Conservation (phyloP, 352 stramenopile species). For the Thalassiosira mediterranea region DNA sequence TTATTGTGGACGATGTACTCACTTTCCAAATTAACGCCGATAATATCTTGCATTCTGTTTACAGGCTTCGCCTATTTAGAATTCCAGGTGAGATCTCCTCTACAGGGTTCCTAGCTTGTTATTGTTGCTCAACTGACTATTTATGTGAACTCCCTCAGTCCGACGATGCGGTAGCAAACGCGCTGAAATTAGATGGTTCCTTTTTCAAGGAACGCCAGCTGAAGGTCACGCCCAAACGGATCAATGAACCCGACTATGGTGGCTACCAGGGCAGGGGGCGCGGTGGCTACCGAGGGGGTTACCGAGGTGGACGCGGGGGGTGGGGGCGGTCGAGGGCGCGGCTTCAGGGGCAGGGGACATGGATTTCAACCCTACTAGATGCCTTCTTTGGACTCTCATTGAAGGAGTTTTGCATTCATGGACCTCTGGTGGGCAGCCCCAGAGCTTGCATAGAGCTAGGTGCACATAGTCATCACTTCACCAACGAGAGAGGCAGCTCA, state of each 20-base stretch:
- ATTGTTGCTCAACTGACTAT: conserved; percentile 10
- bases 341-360: neutral
- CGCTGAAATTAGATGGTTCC: conserved; percentile 76
- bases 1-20: too few relatives aligned
- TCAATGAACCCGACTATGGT: conserved; percentile 74
- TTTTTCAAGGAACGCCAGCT: conserved; percentile 76
- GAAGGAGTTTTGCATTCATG: too few relatives aligned
- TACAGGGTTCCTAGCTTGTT: conserved; percentile 4
- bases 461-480: too few relatives aligned
- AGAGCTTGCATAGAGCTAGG: too few relatives aligned
- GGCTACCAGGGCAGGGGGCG: conserved; percentile 29
- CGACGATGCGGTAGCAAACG: conserved; percentile 76
- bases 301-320: conserved; percentile 31
- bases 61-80: conserved; percentile 76
- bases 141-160: conserved; percentile 44
- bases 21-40: too few relatives aligned
- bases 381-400: too few relatives aligned
- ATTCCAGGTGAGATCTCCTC: conserved; percentile 66
- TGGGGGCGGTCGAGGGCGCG: conserved; percentile 21
- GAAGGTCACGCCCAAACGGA: conserved; percentile 71
- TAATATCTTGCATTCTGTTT: too few relatives aligned
- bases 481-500: too few relatives aligned
- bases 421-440: too few relatives aligned
- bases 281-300: conserved; percentile 39
- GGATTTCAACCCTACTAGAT: too few relatives aligned